phyloP scores from a whole-genome alignment of 2,329 filamentous ascomycete species.

The Paramyrothecium roridum region DNA sequence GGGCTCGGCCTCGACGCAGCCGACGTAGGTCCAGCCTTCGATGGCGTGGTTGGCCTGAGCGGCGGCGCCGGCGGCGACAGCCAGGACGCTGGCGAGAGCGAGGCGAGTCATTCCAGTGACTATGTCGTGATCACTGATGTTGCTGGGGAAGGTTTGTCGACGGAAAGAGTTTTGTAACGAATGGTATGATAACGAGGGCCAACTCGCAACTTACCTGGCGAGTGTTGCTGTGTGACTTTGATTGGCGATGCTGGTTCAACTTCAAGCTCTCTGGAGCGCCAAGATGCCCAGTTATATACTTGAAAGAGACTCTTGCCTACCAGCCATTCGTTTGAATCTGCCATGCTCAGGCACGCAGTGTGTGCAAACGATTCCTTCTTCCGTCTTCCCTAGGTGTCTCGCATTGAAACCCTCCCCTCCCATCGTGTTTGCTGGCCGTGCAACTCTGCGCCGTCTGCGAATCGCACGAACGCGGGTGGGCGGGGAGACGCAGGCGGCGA shows the following conservation, averaged over 20 bases:
- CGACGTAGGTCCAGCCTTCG: constrained; percentile 19
- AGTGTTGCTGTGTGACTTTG: background rate
- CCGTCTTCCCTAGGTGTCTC: background rate
- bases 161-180: background rate
- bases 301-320: background rate
- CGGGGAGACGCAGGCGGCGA: background rate
- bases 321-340: background rate
- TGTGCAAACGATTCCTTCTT: background rate
- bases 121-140: background rate
- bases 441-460: background rate
- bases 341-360: background rate
- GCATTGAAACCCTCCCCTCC: too few species aligned
- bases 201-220: background rate
- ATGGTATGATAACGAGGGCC: background rate
- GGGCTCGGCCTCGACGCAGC: constrained; percentile 19
- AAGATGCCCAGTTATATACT: background rate
- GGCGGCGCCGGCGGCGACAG: constrained; percentile 14
- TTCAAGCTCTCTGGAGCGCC: background rate
- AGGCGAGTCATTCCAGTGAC: background rate
- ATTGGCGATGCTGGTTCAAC: background rate
- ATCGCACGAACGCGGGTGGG: background rate
- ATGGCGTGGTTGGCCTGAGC: constrained; percentile 14
- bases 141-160: background rate
- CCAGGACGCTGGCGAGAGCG: background rate
- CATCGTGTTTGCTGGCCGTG: too few species aligned